A percentile compares a stretch with the other conserved stretches of the same genome.
phyloP scores from a whole-genome alignment of 768 basidiomycete species.

The Suillus bovinus region DNA sequence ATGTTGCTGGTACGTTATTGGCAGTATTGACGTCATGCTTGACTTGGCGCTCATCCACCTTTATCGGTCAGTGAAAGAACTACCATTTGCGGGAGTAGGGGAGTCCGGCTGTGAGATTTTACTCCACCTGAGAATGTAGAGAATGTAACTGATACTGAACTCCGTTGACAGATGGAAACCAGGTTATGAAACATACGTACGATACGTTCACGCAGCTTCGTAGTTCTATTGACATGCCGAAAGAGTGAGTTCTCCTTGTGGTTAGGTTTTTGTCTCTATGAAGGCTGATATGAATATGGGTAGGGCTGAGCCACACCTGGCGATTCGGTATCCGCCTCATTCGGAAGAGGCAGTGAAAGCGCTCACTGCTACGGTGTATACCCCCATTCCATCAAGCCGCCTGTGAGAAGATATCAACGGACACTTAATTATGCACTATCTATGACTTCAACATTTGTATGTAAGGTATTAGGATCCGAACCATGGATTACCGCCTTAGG shows the following conservation, averaged over 20 bases:
- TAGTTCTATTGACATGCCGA: constrained; percentile 53
- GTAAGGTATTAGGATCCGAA: neutral
- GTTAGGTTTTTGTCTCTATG: neutral
- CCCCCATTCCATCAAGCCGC: constrained; percentile 20
- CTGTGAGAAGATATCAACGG: neutral
- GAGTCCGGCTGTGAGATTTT: constrained; percentile 60
- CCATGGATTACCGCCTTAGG: neutral
- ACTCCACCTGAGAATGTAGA: neutral
- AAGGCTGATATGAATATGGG: constrained; percentile 10
- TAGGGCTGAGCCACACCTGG: constrained; percentile 25
- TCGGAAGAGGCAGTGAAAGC: constrained; percentile 18
- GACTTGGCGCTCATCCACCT: neutral
- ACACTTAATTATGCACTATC: neutral
- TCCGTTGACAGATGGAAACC: constrained; percentile 50
- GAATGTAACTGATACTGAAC: neutral
- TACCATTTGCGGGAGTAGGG: constrained; percentile 58
- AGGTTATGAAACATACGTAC: constrained; percentile 53
- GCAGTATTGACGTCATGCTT: constrained; percentile 16
- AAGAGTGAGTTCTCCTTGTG: constrained; percentile 42
- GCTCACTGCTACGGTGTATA: constrained; percentile 11
- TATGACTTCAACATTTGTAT: neutral
- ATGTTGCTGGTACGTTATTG: constrained; percentile 43
- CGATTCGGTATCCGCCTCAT: constrained; percentile 27
- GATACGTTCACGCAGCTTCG: constrained; percentile 55
- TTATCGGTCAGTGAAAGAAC: constrained; percentile 32